A percentile compares a stretch with the other conserved stretches of the same genome.
Evolutionary conservation across 768 basidiomycete species (phyloP).

Genomic region (Trametopsis cervina): DNA sequence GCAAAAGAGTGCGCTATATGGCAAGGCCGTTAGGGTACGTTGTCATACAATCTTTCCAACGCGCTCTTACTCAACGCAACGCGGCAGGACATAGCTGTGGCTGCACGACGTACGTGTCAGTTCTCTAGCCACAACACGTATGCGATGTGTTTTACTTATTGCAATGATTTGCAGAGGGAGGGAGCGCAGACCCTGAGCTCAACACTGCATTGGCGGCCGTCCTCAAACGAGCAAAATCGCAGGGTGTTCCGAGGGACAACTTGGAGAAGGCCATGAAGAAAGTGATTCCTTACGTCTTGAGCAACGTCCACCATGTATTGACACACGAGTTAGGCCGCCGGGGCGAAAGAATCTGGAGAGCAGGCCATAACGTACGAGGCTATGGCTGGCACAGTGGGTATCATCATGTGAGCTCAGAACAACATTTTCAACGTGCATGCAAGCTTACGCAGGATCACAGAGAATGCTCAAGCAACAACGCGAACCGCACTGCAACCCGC

Average conservation of each 20-base stretch:
- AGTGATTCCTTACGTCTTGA: too few relatives aligned
- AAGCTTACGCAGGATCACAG: constrained; percentile 24
- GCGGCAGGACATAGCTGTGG: constrained; percentile 51
- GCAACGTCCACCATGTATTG: too few relatives aligned
- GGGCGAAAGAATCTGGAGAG: constrained; percentile 42
- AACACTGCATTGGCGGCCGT: constrained; percentile 48
- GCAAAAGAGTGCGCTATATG: constrained; percentile 51
- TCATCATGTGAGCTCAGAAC: constrained; percentile 47
- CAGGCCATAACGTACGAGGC: constrained; percentile 52
- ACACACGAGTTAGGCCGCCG: constrained; percentile 42
- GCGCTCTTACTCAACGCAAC: constrained; percentile 1
- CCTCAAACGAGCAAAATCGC: constrained; percentile 48
- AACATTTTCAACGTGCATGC: not conserved
- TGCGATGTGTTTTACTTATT: too few relatives aligned
- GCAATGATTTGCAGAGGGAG: constrained; percentile 37
- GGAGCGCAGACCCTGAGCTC: constrained; percentile 45
- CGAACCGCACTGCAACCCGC: constrained; percentile 52
- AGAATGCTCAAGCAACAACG: constrained; percentile 59
- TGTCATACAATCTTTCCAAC: not conserved
- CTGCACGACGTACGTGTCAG: constrained; percentile 45
- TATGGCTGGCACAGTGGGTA: constrained; percentile 50
- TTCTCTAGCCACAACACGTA: too few relatives aligned
- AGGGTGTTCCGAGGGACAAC: constrained; percentile 63
- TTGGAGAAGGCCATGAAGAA: constrained; percentile 55
- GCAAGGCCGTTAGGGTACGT: constrained; percentile 49